Conservation (phyloP, 371 early-diverging fungal genomes). For the Apophysomyces variabilis region DNA sequence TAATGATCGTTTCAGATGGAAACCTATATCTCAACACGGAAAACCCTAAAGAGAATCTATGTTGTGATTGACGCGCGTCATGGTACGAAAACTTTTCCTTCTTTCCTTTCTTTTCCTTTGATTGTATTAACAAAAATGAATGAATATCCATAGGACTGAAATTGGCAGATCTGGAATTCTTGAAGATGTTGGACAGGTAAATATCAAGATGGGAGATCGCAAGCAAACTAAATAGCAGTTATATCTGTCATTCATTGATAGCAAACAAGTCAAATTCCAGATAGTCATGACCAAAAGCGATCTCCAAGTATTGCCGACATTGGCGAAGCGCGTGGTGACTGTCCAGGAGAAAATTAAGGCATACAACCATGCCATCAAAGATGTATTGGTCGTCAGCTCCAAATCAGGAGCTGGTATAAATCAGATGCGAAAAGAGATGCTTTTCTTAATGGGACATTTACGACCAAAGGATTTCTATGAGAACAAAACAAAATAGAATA, state of each 20-base stretch:
- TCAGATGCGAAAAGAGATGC: conserved; percentile 62
- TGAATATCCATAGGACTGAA: conserved; percentile 51
- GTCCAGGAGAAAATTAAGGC: conserved; percentile 44
- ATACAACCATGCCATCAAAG: conserved; percentile 54
- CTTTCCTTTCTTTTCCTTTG: too few relatives aligned
- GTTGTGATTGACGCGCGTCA: conserved; percentile 83
- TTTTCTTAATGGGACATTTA: conserved; percentile 49
- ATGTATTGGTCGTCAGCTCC: conserved; percentile 61
- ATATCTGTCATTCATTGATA: conserved; percentile 2
- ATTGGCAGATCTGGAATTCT: conserved; percentile 62
- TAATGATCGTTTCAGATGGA: conserved; percentile 59
- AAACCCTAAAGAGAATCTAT: conserved; percentile 67
- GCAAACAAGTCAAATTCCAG: conserved; percentile 67
- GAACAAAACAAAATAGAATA: conserved; percentile 9
- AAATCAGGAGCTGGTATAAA: conserved; percentile 61
- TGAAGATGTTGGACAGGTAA: conserved; percentile 59
- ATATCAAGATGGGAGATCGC: too few relatives aligned
- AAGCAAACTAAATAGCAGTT: conserved; percentile 6
- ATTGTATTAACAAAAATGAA: too few relatives aligned
- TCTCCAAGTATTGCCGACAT: conserved; percentile 61
- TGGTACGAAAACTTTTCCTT: conserved; percentile 42
- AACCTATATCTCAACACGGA: conserved; percentile 63
- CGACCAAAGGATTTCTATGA: conserved; percentile 33
- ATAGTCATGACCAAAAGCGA: conserved; percentile 86
- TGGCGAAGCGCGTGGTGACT: conserved; percentile 59